Evolutionary conservation across 805 yeast species (phyloP).

Genomic region (Metschnikowia picachoensis): DNA sequence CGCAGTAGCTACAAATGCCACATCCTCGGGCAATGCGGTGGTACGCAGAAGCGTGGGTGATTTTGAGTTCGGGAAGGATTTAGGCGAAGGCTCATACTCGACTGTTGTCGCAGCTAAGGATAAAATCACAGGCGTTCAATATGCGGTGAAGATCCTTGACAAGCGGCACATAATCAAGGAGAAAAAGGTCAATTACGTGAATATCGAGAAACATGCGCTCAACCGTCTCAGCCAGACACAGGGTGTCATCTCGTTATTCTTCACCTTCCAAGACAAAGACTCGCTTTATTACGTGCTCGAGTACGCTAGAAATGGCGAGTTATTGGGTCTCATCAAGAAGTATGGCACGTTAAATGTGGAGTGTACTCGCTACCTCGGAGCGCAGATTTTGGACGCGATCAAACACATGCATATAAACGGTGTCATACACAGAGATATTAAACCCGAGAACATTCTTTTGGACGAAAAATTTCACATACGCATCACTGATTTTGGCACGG

Average conservation of each 20-base stretch:
- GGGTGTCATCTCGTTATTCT: constrained; percentile 66
- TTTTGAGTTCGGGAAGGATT: constrained; percentile 38
- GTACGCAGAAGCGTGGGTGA: constrained; percentile 38
- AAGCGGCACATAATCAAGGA: constrained; percentile 76
- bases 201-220: constrained; percentile 76
- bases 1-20: constrained; percentile 19
- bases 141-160: constrained; percentile 74
- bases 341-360: constrained; percentile 70
- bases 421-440: constrained; percentile 75
- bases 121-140: constrained; percentile 51
- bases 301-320: constrained; percentile 77
- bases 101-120: constrained; percentile 46
- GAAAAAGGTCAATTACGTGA: constrained; percentile 80
- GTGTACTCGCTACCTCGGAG: constrained; percentile 62
- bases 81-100: constrained; percentile 46
- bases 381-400: constrained; percentile 72
- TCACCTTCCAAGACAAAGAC: constrained; percentile 75
- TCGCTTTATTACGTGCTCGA: constrained; percentile 73
- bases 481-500: constrained; percentile 84
- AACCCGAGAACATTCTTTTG: constrained; percentile 76
- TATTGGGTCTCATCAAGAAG: constrained; percentile 61
- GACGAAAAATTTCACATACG: constrained; percentile 59
- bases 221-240: constrained; percentile 58
- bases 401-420: constrained; percentile 71
- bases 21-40: constrained; percentile 19